phyloP scores from a whole-genome alignment of 2,329 filamentous ascomycete species.

The Aspergillus sp. region DNA sequence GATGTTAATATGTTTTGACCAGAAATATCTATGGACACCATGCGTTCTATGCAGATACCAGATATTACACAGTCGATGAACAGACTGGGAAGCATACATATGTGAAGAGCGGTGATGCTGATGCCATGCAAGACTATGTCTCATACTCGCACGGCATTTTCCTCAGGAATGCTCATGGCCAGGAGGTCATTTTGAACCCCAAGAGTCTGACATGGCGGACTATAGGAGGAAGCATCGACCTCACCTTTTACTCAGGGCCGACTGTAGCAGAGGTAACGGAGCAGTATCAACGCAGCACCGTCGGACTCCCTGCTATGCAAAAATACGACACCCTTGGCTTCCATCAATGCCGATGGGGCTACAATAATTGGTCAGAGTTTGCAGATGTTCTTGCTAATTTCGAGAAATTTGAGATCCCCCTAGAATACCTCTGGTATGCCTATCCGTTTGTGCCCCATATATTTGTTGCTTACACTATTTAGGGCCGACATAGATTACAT shows the following conservation, averaged over 20 bases:
- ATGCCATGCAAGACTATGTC: slow-evolving; percentile 56
- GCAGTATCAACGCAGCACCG: slow-evolving; percentile 66
- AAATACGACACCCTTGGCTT: slow-evolving; percentile 80
- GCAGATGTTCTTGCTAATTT: slow-evolving; percentile 58
- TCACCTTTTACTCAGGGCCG: slow-evolving; percentile 77
- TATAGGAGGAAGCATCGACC: slow-evolving; percentile 73
- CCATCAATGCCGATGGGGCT: slow-evolving; percentile 84
- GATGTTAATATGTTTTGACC: neutral
- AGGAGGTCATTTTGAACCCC: slow-evolving; percentile 67
- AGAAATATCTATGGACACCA: slow-evolving; percentile 74
- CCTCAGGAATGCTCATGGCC: slow-evolving; percentile 72
- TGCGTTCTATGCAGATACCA: slow-evolving; percentile 76
- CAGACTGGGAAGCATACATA: slow-evolving; percentile 51
- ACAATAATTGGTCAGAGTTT: slow-evolving; percentile 68
- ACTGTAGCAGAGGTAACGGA: slow-evolving; percentile 67
- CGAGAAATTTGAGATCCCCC: slow-evolving; percentile 56
- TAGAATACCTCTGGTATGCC: slow-evolving; percentile 51
- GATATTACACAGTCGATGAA: slow-evolving; percentile 64
- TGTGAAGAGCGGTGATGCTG: slow-evolving; percentile 54
- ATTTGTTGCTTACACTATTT: neutral
- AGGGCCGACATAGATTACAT: slow-evolving; percentile 56
- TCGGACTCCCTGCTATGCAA: slow-evolving; percentile 74
- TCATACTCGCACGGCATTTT: slow-evolving; percentile 76
- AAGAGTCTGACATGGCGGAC: slow-evolving; percentile 70
- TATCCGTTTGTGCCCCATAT: neutral